Evolutionary conservation across 2,329 filamentous ascomycete genomes (phyloP).

Genomic region (Pyrenophora tritici-repentis): DNA sequence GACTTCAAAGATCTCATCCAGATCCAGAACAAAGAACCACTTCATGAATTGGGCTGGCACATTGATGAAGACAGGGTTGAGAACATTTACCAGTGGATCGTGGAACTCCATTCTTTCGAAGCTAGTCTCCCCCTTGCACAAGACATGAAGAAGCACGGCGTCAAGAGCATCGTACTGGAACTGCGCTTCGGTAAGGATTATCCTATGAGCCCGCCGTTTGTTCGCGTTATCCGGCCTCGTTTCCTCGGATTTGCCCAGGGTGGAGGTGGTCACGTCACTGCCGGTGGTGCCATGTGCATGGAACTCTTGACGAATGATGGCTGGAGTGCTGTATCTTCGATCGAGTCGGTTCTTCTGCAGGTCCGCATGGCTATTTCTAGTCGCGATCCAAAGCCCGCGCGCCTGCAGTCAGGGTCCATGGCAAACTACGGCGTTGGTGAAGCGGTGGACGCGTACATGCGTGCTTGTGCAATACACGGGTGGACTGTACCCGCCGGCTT

Average conservation of each 20-base stretch:
- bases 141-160: constrained; percentile 69
- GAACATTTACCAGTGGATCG: constrained; percentile 89
- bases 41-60: constrained; percentile 80
- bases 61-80: constrained; percentile 68
- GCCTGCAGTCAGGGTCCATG: constrained; percentile 55
- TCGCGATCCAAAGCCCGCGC: constrained; percentile 71
- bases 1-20: constrained; percentile 69
- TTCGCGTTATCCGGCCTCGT: constrained; percentile 79
- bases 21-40: constrained; percentile 64
- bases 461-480: constrained; percentile 70
- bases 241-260: constrained; percentile 73
- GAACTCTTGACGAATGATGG: constrained; percentile 80
- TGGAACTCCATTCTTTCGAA: constrained; percentile 86
- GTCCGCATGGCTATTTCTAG: constrained; percentile 76
- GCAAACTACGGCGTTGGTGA: constrained; percentile 69
- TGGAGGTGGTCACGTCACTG: constrained; percentile 84
- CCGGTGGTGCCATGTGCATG: constrained; percentile 83
- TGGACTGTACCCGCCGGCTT: constrained; percentile 74
- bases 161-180: constrained; percentile 77
- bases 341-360: constrained; percentile 81
- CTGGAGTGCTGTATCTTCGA: constrained; percentile 73
- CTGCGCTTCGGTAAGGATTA: constrained; percentile 78
- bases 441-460: constrained; percentile 73
- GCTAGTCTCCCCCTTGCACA: constrained; percentile 67
- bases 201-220: constrained; percentile 80